Percentiles rank a stretch among this genome's conserved stretches.
Conservation (phyloP, 805 yeast species). For the Candida ovalis region DNA sequence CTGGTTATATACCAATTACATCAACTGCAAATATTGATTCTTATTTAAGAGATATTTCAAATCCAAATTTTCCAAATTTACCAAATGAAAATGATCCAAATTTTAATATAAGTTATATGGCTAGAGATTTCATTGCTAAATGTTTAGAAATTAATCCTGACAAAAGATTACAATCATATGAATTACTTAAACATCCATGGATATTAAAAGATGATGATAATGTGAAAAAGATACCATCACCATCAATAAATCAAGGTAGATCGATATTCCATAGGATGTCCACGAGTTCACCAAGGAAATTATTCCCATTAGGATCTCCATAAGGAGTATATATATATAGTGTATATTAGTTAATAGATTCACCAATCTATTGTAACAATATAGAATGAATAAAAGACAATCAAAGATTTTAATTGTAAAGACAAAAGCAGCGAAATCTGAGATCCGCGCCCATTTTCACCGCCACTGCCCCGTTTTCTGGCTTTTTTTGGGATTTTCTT, state of each 20-base stretch:
- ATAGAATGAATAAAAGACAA: no score
- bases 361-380: no score
- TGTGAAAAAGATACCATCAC: neutral
- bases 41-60: conserved; percentile 63
- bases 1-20: conserved; percentile 82
- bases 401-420: no score
- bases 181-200: conserved; percentile 46
- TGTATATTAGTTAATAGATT: no score
- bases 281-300: neutral
- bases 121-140: conserved; percentile 62
- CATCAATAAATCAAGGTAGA: no score
- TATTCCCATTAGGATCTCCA: neutral
- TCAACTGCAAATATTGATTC: conserved; percentile 65
- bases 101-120: conserved; percentile 66
- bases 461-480: neutral
- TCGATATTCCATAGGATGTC: no score
- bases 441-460: neutral
- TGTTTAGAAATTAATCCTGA: conserved; percentile 60
- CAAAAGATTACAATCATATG: conserved; percentile 41
- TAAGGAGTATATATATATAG: no score
- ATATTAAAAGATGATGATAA: conserved; percentile 9
- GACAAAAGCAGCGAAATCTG: no score
- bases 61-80: conserved; percentile 51
- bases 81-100: conserved; percentile 59
- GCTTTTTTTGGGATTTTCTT: neutral